Percentiles rank a stretch among this genome's conserved stretches.
These are phyloP conservation scores for Hordeum pubiflorum DNA, from an alignment of 202 grass and related monocot genomes.

Conservation along the genomic window DNA sequence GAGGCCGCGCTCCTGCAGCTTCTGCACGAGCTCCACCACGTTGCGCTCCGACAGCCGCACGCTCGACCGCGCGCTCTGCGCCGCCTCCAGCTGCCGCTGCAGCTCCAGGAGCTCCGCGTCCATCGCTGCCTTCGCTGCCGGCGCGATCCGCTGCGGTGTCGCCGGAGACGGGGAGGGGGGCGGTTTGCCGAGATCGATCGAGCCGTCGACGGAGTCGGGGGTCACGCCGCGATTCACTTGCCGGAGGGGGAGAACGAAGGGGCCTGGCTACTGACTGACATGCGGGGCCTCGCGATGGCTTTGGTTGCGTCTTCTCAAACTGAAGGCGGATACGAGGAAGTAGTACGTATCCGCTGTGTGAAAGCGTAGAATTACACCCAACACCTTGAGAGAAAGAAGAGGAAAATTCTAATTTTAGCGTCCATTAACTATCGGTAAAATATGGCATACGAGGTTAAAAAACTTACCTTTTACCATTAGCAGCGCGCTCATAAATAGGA, in stretches of 20 bases:
- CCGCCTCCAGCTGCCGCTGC: slow-evolving; percentile 85
- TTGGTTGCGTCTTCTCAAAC: accelerated
- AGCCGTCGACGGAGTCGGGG: not conserved
- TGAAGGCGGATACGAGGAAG: not conserved
- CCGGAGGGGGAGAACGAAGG: not conserved
- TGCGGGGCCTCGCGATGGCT: not conserved
- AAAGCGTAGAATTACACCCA: not conserved
- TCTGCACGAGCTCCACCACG: slow-evolving; percentile 86
- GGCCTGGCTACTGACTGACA: not conserved
- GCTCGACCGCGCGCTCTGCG: slow-evolving; percentile 86
- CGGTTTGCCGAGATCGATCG: slow-evolving; percentile 25
- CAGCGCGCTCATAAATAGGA: no score
- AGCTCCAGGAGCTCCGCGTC: slow-evolving; percentile 89
- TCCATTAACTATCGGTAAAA: no score
- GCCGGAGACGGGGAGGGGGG: not conserved
- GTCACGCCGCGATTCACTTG: slow-evolving; percentile 10
- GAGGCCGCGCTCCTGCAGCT: slow-evolving; percentile 68
- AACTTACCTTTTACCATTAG: no score
- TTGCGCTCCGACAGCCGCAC: slow-evolving; percentile 90
- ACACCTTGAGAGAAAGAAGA: no score
- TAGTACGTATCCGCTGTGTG: not conserved
- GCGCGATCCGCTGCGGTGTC: not conserved
- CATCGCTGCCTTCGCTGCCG: slow-evolving; percentile 28
- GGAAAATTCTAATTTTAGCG: no score
- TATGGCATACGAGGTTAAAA: no score